phyloP scores from a whole-genome alignment of 1,284 basidiomycete species.

The Papiliotrema terrestris region DNA sequence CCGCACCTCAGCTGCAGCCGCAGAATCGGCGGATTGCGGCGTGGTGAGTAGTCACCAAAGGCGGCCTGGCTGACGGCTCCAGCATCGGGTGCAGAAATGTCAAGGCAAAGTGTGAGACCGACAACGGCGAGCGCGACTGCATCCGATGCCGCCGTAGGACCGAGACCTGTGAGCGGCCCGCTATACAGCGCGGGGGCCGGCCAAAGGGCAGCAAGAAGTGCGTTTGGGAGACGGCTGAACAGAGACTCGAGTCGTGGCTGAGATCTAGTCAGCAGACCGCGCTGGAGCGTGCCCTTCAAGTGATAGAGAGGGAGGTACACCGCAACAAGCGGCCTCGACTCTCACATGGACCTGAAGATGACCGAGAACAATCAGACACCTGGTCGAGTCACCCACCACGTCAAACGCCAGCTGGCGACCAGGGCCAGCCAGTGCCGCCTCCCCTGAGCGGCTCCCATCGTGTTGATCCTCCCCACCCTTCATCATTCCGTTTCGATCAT shows the following conservation, averaged over 20 bases:
- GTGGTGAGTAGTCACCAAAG: too few species aligned
- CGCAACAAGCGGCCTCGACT: not conserved
- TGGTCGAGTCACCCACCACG: not conserved
- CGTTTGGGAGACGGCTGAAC: not conserved
- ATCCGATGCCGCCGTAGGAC: not conserved
- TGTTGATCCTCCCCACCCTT: too few species aligned
- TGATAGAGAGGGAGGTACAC: not conserved
- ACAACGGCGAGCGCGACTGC: not conserved
- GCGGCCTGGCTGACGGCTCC: too few species aligned
- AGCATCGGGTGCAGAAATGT: not conserved
- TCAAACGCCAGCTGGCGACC: not conserved
- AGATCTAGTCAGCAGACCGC: not conserved
- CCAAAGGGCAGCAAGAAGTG: slow-evolving; percentile 1
- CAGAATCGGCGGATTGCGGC: too few species aligned
- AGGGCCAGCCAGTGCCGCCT: not conserved
- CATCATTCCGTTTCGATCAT: too few species aligned
- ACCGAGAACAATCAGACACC: not conserved
- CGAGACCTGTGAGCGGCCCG: not conserved
- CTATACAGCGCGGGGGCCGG: not conserved
- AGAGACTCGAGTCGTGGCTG: too few species aligned
- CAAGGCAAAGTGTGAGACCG: not conserved
- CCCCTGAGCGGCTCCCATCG: too few species aligned
- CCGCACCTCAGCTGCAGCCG: too few species aligned
- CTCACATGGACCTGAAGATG: too few species aligned
- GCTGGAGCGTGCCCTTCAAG: not conserved